Evolutionary conservation across 2,329 filamentous ascomycete genomes (phyloP), one percentile per base, ranked within the genome.

Genomic region (Diaporthe australafricana): DNA sequence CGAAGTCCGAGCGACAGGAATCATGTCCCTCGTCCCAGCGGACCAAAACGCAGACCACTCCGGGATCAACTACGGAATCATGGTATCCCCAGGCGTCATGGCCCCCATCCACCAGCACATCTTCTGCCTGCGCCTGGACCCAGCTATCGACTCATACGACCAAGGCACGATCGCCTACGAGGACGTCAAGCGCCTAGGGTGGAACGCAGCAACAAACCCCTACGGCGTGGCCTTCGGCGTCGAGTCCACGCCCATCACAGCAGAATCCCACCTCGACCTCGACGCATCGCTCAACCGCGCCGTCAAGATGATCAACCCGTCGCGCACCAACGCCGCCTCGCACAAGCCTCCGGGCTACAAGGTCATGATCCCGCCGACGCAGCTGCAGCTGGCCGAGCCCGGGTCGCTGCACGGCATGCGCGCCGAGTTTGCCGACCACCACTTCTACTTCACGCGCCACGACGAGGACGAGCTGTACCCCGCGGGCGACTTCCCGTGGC

Each of bases 71-170:
- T 90, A 86, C 76, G 88, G 88, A 30, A 93, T 89, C 71, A 87
- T 92, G 2, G 91, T 93, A 1, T 84, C 86, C 11, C 85, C 87
- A 0, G 90, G 90, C 2, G 88, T 89, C 0, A 82, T 94, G 48
- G 92, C 91, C 2, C 84, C 86, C 0, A 90, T 93, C 80, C 93
- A 95, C 77, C 93, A 95, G 78, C 93, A 95, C 80, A 92, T 94
- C 78, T 94, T 95, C 82, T 91, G 87, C 4, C 84, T 91, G 7
- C 87, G 90, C 11, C 83, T 92, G 20, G 90, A 92, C 77, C 89
- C 90, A n/a, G 87, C 87, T 73, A 83, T 90, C 63, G 89, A 89
- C 73, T 89, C 89, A 0, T 85, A 85, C 73, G 80, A 82, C 27
- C 90, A 90, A 76, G 82, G 85, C 1, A 82, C 85, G 0, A 79